A percentile compares a stretch with the other conserved stretches of the same genome.
Conservation (phyloP, 306 rosid genomes). For the Potentilla sterilis region DNA sequence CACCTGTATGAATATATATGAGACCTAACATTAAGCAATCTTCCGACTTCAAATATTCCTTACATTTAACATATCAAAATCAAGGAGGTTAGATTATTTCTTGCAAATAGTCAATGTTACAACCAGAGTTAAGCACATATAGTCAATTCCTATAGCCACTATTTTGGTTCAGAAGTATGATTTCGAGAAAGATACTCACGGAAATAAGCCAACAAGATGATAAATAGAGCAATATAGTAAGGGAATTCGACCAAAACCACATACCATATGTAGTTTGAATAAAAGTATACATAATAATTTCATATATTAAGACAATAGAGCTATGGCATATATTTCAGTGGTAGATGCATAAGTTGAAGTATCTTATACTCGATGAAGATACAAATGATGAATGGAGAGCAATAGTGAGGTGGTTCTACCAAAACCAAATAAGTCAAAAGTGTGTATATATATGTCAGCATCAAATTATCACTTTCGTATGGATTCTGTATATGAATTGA, state of each 20-base stretch:
- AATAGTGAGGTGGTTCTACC: background rate
- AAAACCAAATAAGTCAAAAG: constrained; percentile 1
- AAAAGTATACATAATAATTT: background rate
- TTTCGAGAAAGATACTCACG: no score
- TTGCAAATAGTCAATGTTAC: no score
- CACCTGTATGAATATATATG: no score
- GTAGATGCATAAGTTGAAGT: background rate
- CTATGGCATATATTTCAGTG: background rate
- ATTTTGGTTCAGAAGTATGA: no score
- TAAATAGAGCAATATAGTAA: background rate
- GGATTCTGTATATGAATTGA: background rate
- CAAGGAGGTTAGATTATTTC: no score
- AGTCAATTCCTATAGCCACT: no score
- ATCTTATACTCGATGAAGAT: background rate
- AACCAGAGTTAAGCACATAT: no score
- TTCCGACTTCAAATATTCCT: no score
- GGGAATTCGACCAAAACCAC: background rate
- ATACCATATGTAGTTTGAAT: background rate
- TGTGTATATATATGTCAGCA: background rate
- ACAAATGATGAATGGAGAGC: background rate
- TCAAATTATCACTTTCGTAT: background rate
- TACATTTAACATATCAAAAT: no score
- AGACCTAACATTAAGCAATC: no score
- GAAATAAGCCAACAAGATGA: no score
- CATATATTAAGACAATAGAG: background rate